These are phyloP conservation scores for Lignosus rhinocerotis DNA, from an alignment of 1,284 basidiomycete species.

Conservation along the genomic window DNA sequence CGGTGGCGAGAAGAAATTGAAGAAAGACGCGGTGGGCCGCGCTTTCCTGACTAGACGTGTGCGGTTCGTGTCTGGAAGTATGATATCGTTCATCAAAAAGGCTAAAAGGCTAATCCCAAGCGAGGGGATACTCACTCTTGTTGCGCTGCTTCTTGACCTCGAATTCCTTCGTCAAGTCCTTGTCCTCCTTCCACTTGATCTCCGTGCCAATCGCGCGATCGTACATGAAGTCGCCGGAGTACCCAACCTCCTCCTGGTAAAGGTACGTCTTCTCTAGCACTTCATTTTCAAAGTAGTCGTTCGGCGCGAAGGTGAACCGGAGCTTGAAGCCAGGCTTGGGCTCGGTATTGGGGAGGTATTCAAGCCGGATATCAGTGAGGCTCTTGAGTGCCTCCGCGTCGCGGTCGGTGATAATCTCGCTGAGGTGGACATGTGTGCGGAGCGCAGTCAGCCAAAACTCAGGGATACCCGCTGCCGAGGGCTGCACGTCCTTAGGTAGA, in stretches of 20 bases:
- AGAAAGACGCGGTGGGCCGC: conserved; percentile 89
- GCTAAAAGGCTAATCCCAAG: conserved; percentile 4
- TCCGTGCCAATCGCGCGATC: conserved; percentile 89
- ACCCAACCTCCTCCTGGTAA: conserved; percentile 93
- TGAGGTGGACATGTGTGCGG: conserved; percentile 86
- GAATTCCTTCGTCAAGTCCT: conserved; percentile 95
- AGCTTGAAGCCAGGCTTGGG: conserved; percentile 91
- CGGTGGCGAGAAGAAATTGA: conserved; percentile 97
- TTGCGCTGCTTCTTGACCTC: conserved; percentile 99
- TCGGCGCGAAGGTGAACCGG: conserved; percentile 78
- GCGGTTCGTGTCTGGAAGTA: conserved; percentile 80
- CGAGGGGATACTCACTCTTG: conserved; percentile 69
- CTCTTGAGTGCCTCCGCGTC: conserved; percentile 79
- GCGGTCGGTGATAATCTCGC: conserved; percentile 90
- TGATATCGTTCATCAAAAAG: conserved; percentile 9
- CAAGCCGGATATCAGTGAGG: conserved; percentile 68
- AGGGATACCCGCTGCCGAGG: conserved; percentile 69
- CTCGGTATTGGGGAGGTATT: conserved; percentile 64
- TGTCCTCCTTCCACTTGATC: conserved; percentile 98
- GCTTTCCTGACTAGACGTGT: conserved; percentile 91
- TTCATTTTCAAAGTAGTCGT: conserved; percentile 88
- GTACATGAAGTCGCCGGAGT: conserved; percentile 94
- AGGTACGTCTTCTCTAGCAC: conserved; percentile 92
- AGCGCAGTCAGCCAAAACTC: conserved; percentile 98
- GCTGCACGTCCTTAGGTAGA: conserved; percentile 48